A percentile compares a stretch with the other conserved stretches of the same genome.
phyloP scores from a whole-genome alignment of 1,139 yeast genomes.

The Kurtzmaniella quercitrusa region DNA sequence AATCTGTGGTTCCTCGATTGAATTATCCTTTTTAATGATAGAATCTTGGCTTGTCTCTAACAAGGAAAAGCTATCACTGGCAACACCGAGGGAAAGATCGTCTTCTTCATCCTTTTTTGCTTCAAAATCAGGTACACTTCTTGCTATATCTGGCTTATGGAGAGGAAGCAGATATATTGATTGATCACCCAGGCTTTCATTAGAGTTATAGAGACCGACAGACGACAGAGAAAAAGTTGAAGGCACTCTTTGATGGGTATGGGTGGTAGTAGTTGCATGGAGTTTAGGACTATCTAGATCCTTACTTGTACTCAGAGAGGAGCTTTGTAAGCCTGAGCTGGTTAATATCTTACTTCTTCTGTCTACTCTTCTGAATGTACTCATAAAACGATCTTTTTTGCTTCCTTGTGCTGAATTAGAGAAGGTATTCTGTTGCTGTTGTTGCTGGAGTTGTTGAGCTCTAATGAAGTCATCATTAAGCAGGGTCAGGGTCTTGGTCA shows the following conservation, averaged over 20 bases:
- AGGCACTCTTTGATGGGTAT: neutral
- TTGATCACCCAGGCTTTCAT: neutral
- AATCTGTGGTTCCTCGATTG: neutral
- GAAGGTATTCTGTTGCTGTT: neutral
- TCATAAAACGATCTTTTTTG: constrained; percentile 35
- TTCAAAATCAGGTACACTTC: neutral
- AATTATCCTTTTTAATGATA: neutral
- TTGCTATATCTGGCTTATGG: neutral
- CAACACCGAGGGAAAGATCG: neutral
- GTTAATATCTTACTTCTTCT: neutral
- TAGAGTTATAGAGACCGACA: neutral
- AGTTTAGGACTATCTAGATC: neutral
- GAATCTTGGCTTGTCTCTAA: neutral
- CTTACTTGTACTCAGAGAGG: neutral
- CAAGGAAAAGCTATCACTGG: neutral
- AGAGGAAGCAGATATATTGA: neutral
- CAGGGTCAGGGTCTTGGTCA: constrained; percentile 1
- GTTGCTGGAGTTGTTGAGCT: constrained; percentile 4
- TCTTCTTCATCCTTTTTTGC: neutral
- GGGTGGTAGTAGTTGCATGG: neutral
- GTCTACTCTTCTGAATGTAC: constrained; percentile 30
- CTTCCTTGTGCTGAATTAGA: constrained; percentile 1
- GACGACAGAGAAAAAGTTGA: neutral
- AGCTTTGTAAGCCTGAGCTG: neutral
- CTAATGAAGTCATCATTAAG: neutral